These are phyloP conservation scores for Solanum microdontum DNA, from an alignment of 257 asterid genomes.

Conservation along the genomic window DNA sequence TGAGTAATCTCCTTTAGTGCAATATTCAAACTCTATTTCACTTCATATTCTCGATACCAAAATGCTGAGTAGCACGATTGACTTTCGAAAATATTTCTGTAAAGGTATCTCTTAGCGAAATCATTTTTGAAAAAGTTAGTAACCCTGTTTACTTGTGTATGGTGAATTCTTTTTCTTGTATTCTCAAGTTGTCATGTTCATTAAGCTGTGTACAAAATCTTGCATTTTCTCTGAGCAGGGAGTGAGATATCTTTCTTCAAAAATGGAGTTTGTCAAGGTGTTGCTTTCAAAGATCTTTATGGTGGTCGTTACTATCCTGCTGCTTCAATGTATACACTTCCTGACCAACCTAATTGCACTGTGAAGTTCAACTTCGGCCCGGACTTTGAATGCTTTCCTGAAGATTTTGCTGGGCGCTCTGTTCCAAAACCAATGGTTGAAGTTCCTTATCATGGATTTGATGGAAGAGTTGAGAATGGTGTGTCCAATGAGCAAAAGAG, in stretches of 20 bases:
- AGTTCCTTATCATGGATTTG: conserved; percentile 78
- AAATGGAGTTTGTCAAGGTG: conserved; percentile 84
- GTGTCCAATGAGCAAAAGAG: conserved; percentile 49
- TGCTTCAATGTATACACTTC: conserved; percentile 97
- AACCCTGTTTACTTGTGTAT: not conserved
- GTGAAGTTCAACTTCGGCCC: conserved; percentile 97
- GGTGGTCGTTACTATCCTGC: conserved; percentile 97
- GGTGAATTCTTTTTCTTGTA: not conserved
- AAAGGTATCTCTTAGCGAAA: not conserved
- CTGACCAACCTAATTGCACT: conserved; percentile 77
- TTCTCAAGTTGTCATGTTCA: not conserved
- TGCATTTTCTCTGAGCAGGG: conserved; percentile 38
- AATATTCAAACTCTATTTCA: not conserved
- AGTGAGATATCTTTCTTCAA: conserved; percentile 89
- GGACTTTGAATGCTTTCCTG: conserved; percentile 71
- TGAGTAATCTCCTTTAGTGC: not conserved
- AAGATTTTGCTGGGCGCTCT: conserved; percentile 63
- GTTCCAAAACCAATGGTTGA: conserved; percentile 80
- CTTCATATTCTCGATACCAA: not conserved
- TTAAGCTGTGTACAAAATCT: not conserved
- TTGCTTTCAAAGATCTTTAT: conserved; percentile 66
- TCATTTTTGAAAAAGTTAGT: not conserved
- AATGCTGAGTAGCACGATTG: not conserved
- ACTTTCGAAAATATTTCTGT: not conserved
- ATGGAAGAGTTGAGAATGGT: conserved; percentile 73